Conservation (phyloP, 1,284 basidiomycete species). For the Exobasidium rhododendri region DNA sequence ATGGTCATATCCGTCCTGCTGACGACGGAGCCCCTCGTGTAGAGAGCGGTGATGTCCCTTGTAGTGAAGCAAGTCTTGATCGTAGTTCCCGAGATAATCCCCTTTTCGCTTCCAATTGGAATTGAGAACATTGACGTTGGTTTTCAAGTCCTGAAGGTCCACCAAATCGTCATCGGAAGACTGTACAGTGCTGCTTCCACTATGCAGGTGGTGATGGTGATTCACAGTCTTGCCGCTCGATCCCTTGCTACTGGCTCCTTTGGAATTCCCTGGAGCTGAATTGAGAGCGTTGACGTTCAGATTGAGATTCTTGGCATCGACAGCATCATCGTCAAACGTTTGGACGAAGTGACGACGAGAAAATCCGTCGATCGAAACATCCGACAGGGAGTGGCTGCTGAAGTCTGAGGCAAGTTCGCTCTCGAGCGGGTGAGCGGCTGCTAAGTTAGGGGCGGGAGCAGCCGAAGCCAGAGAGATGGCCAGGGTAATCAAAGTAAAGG, state of each 20-base stretch:
- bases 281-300: conserved; percentile 8
- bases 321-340: not conserved
- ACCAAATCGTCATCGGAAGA: conserved; percentile 7
- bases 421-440: no score
- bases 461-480: conserved; percentile 5
- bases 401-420: no score
- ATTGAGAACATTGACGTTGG: conserved; percentile 9
- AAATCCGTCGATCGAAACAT: no score
- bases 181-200: not conserved
- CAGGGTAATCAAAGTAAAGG: not conserved
- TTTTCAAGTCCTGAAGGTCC: conserved; percentile 8
- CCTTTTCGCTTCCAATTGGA: not conserved
- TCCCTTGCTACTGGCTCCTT: no score
- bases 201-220: conserved; percentile 3
- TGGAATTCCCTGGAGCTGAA: no score
- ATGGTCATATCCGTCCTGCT: no score
- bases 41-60: no score
- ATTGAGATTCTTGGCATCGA: conserved; percentile 10
- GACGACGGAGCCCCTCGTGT: no score
- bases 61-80: not conserved
- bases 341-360: not conserved
- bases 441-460: not conserved
- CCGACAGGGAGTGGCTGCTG: no score
- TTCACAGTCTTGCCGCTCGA: no score
- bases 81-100: not conserved